A percentile compares a stretch with the other conserved stretches of the same genome.
Evolutionary conservation across 495 filamentous ascomycete species (phyloP).

Genomic region (Aspergillus nanangensis): DNA sequence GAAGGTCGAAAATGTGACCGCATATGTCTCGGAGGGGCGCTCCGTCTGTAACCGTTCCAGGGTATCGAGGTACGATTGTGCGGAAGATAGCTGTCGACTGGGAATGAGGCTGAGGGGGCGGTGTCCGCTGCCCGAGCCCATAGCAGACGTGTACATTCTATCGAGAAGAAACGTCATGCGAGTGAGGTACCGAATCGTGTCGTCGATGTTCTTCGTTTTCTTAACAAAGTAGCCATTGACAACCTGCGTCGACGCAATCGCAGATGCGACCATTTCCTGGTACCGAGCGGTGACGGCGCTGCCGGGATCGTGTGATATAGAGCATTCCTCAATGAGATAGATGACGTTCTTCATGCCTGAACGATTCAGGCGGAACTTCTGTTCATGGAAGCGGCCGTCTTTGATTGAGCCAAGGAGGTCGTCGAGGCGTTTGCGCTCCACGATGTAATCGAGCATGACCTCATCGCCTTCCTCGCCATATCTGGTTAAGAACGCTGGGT

Average conservation of each 20-base stretch:
- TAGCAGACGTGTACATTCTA: constrained; percentile 58
- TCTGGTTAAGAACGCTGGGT: constrained; percentile 49
- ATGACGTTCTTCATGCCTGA: constrained; percentile 71
- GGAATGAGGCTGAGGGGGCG: constrained; percentile 52
- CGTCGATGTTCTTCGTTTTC: constrained; percentile 69
- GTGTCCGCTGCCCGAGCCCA: constrained; percentile 27
- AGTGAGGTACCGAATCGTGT: constrained; percentile 74
- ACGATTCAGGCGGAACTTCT: constrained; percentile 74
- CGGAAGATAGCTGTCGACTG: constrained; percentile 55
- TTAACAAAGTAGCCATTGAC: constrained; percentile 83
- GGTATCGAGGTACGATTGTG: constrained; percentile 64
- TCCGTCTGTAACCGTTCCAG: constrained; percentile 52
- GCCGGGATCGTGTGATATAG: constrained; percentile 41
- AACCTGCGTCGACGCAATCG: constrained; percentile 76
- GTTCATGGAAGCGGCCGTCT: constrained; percentile 80
- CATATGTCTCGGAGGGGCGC: constrained; percentile 46
- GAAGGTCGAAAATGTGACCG: constrained; percentile 71
- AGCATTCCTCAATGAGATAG: constrained; percentile 76
- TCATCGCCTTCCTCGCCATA: constrained; percentile 67
- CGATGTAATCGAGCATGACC: constrained; percentile 71
- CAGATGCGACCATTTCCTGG: constrained; percentile 62
- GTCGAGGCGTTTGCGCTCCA: constrained; percentile 80
- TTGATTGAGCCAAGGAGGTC: constrained; percentile 77
- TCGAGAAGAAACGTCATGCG: constrained; percentile 69
- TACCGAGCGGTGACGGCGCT: constrained; percentile 44